Evolutionary conservation across 306 rosid genomes (phyloP).

Genomic region (Notholithocarpus densiflorus): DNA sequence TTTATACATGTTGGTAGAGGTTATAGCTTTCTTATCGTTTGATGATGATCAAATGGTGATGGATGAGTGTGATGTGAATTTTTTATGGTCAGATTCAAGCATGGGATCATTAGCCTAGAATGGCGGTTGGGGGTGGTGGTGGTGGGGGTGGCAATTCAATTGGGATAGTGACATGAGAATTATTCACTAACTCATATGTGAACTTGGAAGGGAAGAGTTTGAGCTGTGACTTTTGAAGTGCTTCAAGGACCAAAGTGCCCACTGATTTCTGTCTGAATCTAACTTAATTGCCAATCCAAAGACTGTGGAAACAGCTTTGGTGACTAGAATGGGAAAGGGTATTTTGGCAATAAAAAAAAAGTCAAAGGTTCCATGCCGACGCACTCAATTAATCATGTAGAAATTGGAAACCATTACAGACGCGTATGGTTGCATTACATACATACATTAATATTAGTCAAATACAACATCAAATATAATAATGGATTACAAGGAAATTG

Average conservation of each 20-base stretch:
- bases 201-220: slow-evolving; percentile 10
- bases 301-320: background rate
- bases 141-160: slow-evolving; percentile 44
- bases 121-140: slow-evolving; percentile 48
- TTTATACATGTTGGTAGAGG: slow-evolving; percentile 14
- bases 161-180: slow-evolving; percentile 25
- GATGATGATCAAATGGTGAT: slow-evolving; percentile 35
- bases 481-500: background rate
- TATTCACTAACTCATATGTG: slow-evolving; percentile 19
- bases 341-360: slow-evolving; percentile 27
- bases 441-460: background rate
- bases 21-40: slow-evolving; percentile 19
- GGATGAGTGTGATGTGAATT: slow-evolving; percentile 7
- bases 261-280: background rate
- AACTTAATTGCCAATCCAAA: background rate
- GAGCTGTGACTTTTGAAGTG: background rate
- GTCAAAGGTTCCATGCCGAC: slow-evolving; percentile 59
- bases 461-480: background rate
- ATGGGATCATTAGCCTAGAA: slow-evolving; percentile 39
- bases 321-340: slow-evolving; percentile 16
- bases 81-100: slow-evolving; percentile 1
- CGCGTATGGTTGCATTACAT: background rate
- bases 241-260: slow-evolving; percentile 16
- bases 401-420: slow-evolving; percentile 1
- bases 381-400: slow-evolving; percentile 29